These are phyloP conservation scores for Penicillium sp. DNA, from an alignment of 2,329 filamentous ascomycete species.

Conservation along the genomic window DNA sequence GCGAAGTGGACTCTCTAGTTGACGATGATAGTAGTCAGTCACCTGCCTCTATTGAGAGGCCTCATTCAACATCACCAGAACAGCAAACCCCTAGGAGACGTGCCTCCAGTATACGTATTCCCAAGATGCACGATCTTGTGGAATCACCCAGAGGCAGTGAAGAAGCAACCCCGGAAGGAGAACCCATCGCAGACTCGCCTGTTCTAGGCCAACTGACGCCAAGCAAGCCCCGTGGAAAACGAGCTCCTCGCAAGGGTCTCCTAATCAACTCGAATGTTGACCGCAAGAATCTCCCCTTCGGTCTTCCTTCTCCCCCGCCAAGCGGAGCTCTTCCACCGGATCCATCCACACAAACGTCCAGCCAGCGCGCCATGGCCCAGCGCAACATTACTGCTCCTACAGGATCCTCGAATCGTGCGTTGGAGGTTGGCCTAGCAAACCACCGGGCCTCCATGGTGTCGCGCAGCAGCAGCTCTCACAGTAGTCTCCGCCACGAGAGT, in stretches of 20 bases:
- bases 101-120: slow-evolving; percentile 20
- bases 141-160: slow-evolving; percentile 10
- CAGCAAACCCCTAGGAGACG: slow-evolving; percentile 15
- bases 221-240: slow-evolving; percentile 13
- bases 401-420: slow-evolving; percentile 6
- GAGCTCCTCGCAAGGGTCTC: slow-evolving; percentile 11
- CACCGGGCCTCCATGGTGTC: slow-evolving; percentile 22
- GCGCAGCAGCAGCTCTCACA: slow-evolving; percentile 30
- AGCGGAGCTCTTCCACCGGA: slow-evolving; percentile 29
- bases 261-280: slow-evolving; percentile 18
- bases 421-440: slow-evolving; percentile 15
- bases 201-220: slow-evolving; percentile 19
- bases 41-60: slow-evolving; percentile 13
- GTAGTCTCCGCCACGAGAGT: slow-evolving; percentile 27
- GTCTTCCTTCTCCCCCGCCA: slow-evolving; percentile 32
- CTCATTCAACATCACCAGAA: slow-evolving; percentile 19
- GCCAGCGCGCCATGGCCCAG: slow-evolving; percentile 10
- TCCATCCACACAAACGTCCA: slow-evolving; percentile 20
- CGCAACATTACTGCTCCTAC: slow-evolving; percentile 26
- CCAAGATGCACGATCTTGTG: slow-evolving; percentile 17
- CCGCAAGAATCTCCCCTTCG: slow-evolving; percentile 25
- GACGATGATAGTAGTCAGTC: slow-evolving; percentile 15
- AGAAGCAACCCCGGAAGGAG: slow-evolving; percentile 7
- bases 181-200: slow-evolving; percentile 27
- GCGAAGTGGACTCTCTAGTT: slow-evolving; percentile 2